A percentile compares a stretch with the other conserved stretches of the same genome.
Conservation (phyloP, 2,329 filamentous ascomycete species). For the Penicillium sp. region DNA sequence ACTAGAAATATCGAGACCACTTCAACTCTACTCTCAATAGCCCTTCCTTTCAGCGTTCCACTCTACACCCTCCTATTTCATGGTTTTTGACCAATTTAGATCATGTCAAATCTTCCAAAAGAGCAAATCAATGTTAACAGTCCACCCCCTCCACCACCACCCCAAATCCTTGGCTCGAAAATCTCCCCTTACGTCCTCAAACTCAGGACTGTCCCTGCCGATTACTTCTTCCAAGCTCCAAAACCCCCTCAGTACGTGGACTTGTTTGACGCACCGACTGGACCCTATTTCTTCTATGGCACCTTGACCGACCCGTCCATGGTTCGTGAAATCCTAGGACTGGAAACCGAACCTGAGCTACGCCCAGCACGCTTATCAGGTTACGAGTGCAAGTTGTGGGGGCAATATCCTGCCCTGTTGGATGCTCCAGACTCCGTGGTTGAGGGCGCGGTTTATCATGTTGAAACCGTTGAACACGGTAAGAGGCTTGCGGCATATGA, state of each 20-base stretch:
- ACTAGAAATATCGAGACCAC: too few relatives aligned
- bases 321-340: conserved; percentile 23
- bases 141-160: conserved; percentile 2
- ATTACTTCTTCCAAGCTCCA: conserved; percentile 3
- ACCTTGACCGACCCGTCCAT: conserved; percentile 33
- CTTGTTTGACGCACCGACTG: conserved; percentile 12
- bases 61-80: too few relatives aligned
- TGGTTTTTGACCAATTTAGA: too few relatives aligned
- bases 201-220: neutral
- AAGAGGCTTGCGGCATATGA: conserved; percentile 25
- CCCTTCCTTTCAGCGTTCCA: too few relatives aligned
- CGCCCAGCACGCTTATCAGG: conserved; percentile 24
- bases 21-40: too few relatives aligned
- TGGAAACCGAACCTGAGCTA: conserved; percentile 19
- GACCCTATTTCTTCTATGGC: conserved; percentile 41
- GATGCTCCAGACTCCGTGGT: conserved; percentile 18
- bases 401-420: conserved; percentile 28
- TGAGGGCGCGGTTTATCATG: conserved; percentile 24
- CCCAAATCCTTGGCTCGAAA: conserved; percentile 1
- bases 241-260: neutral
- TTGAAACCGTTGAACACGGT: conserved; percentile 18
- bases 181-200: conserved; percentile 1
- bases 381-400: conserved; percentile 30
- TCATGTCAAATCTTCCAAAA: too few relatives aligned
- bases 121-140: neutral